phyloP scores from a whole-genome alignment of 208 protist genomes.

The Crithidia sp. region DNA sequence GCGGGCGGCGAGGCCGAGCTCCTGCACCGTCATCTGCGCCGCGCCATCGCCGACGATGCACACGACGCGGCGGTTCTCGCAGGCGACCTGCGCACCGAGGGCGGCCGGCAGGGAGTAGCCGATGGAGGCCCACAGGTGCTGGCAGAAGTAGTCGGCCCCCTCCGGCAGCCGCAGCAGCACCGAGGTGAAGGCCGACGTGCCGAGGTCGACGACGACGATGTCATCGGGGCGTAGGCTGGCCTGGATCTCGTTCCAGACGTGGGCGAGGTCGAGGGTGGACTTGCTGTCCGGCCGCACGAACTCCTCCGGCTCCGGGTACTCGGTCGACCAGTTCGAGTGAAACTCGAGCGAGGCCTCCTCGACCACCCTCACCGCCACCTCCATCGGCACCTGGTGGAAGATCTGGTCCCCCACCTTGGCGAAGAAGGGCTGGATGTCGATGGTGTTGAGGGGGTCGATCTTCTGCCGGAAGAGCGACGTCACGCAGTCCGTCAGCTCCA shows the following conservation, averaged over 20 bases:
- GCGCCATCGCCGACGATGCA: conserved; percentile 56
- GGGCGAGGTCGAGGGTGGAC: conserved; percentile 33
- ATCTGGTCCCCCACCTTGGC: conserved; percentile 40
- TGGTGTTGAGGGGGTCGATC: conserved; percentile 40
- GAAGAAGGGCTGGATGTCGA: conserved; percentile 60
- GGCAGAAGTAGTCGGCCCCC: conserved; percentile 28
- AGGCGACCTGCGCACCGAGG: conserved; percentile 51
- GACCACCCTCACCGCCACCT: conserved; percentile 40
- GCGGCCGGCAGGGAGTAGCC: conserved; percentile 59
- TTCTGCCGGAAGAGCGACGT: conserved; percentile 47
- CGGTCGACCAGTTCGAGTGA: conserved; percentile 43
- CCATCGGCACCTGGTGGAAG: conserved; percentile 57
- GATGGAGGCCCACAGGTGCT: conserved; percentile 62
- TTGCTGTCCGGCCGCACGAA: conserved; percentile 16
- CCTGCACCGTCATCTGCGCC: conserved; percentile 68
- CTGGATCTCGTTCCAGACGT: conserved; percentile 63
- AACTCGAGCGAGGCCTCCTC: conserved; percentile 40
- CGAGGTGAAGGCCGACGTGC: conserved; percentile 52
- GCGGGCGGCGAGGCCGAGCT: conserved; percentile 39
- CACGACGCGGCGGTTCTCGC: conserved; percentile 48
- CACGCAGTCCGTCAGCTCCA: conserved; percentile 48
- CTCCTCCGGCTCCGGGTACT: conserved; percentile 38
- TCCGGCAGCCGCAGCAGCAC: conserved; percentile 43
- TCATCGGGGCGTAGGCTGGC: conserved; percentile 40
- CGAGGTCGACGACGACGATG: conserved; percentile 55